Base-by-base conservation (phyloP, 2,329 filamentous ascomycete genomes). In the Clathrospora elynae region DNA sequence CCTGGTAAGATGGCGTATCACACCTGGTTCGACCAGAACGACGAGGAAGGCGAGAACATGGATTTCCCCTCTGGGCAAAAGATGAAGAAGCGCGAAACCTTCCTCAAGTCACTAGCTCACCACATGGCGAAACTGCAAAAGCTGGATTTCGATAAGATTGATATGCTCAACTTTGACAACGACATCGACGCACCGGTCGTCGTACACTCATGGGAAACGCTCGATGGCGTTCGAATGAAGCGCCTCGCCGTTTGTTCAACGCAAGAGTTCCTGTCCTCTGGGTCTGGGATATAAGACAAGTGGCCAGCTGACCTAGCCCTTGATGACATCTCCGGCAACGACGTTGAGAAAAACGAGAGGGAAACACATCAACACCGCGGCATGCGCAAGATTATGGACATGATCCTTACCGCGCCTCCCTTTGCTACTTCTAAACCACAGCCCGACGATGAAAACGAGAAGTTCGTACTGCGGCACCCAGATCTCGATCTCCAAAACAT, bases 401-500 rank as follows among this genome's bases (percentile, higher is more conserved):
- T 33, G 6, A 26, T 47, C 5, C 14, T 38, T 8, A 13, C 24
- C 14, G 6, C 12, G 18, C 16, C 34, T n/a, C 34, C 24, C 10
- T 43, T 42, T 30, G 19, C 36, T 5, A 17, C 12, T 16, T n/a
- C n/a, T n/a, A n/a, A n/a, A n/a, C n/a, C n/a, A n/a, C 38, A 11
- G 12, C 9, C 28, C 9, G 28, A 24, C 11, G 41, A 51, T 8
- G 20, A 40, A 8, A 14, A 42, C 0, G 55, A 61, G 14, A 48
- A 53, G 1, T 64, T 64, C 20, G 34, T 49, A 0, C 43, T 61
- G 2, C 36, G 25, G 0, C 58, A 62, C 31, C 18, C 44, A 2
- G 59, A 64, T 29, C 51, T 64, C 5, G 43, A 59, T 19, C 34
- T 49, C 6, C 53, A 62, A 12, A 64, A 64, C 42, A 56, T 62